phyloP scores from a whole-genome alignment of 2,329 filamentous ascomycete genomes.

The Aspergillus costaricaensis region DNA sequence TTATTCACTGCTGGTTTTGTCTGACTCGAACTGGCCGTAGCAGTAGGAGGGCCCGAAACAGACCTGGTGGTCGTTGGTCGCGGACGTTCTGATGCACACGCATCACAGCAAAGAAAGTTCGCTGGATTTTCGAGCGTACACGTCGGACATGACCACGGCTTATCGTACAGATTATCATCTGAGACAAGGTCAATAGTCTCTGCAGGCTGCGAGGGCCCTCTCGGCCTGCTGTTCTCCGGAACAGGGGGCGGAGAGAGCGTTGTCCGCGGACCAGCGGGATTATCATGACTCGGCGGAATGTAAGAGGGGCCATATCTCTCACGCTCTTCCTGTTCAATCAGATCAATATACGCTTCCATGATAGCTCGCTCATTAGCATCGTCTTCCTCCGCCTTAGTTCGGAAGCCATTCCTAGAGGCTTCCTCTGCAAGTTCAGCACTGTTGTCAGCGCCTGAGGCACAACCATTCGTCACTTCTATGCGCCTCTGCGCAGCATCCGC shows the following conservation, averaged over 20 bases:
- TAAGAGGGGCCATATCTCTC: conserved; percentile 61
- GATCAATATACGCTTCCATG: conserved; percentile 79
- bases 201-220: conserved; percentile 19
- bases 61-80: conserved; percentile 24
- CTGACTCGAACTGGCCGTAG: not conserved
- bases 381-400: conserved; percentile 82
- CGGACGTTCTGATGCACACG: conserved; percentile 59
- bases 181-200: conserved; percentile 19
- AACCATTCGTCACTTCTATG: conserved; percentile 68
- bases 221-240: conserved; percentile 26
- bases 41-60: conserved; percentile 9
- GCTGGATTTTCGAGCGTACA: conserved; percentile 65
- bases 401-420: conserved; percentile 72
- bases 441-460: conserved; percentile 69
- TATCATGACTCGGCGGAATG: conserved; percentile 54
- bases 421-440: conserved; percentile 68
- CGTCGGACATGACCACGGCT: conserved; percentile 60
- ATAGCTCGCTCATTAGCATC: conserved; percentile 87
- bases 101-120: conserved; percentile 62
- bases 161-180: conserved; percentile 37
- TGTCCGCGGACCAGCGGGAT: conserved; percentile 52
- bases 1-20: conserved; percentile 14
- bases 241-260: conserved; percentile 43
- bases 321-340: conserved; percentile 76
- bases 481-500: conserved; percentile 70